These are phyloP conservation scores for Hemisphaericaspora xylofermentans DNA, from an alignment of 1,139 yeast species.

Conservation along the genomic window DNA sequence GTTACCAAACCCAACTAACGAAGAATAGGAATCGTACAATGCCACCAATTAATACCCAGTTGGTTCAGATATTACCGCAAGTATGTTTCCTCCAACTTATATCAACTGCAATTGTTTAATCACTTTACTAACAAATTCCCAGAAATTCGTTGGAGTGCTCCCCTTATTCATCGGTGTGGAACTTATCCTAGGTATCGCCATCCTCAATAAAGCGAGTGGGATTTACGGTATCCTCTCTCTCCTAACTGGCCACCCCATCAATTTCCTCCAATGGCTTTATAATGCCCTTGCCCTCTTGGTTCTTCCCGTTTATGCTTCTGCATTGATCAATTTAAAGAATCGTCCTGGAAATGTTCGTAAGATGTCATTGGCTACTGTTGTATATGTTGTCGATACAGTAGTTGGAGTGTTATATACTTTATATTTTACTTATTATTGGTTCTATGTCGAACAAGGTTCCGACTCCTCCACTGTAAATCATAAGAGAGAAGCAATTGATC, in stretches of 20 bases:
- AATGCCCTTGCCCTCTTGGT: conserved; percentile 64
- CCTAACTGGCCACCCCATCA: conserved; percentile 86
- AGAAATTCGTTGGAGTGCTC: conserved; percentile 58
- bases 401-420: conserved; percentile 68
- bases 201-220: conserved; percentile 88
- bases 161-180: conserved; percentile 92
- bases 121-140: conserved; percentile 12
- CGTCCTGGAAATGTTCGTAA: conserved; percentile 35
- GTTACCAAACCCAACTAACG: too few species aligned
- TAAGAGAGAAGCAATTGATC: conserved; percentile 13
- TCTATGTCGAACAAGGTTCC: conserved; percentile 45
- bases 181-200: conserved; percentile 70
- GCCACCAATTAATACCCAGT: conserved; percentile 15
- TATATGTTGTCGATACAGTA: conserved; percentile 67
- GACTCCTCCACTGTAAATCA: conserved; percentile 15
- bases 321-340: conserved; percentile 44
- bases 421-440: conserved; percentile 78
- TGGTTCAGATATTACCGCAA: conserved; percentile 21
- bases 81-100: conserved; percentile 19
- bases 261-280: conserved; percentile 79
- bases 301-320: conserved; percentile 67
- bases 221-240: conserved; percentile 82
- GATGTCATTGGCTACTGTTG: conserved; percentile 60
- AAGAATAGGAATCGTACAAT: background rate
- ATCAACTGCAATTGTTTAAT: background rate